Base-by-base conservation (phyloP, 768 basidiomycete genomes). In the Daedalea quercina region DNA sequence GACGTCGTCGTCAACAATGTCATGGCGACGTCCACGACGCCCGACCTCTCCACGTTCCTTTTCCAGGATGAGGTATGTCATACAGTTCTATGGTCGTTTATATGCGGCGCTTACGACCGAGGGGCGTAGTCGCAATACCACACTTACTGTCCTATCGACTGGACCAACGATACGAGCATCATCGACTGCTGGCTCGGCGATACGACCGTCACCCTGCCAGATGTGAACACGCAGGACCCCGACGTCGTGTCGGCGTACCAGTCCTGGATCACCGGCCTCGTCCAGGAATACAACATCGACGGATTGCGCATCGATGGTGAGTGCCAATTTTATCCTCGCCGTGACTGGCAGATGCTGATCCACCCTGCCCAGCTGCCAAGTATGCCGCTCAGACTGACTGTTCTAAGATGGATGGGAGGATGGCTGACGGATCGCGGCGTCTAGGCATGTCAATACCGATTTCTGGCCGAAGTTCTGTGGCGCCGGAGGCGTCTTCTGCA, bases 1-100 rank as follows among this genome's bases (percentile, higher is more conserved):
- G 90, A 93, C 61, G 68, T 88, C 28, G 87, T 94, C 35, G 81
- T 87, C 31, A 94, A 94, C 67, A 87, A 93, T 66, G 89, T 94
- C 47, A 91, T 90, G 76, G 71, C 85, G 1, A 79, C 81, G 2
- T 78, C 80, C 2, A 73, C 70, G 33, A 78, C 71, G 6, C 85
- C 87, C 15, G 80, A 85, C 64, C 77, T 79, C 54, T 85, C 85
- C 11, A 68, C 67, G 0, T 90, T 80, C 66, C 76, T 84, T 67
- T 87, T 89, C 73, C 84, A 82, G 62, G 73, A 84, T 25, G 53
- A 73, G 62, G 85, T 82, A 25, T 24, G 74, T 62, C 19, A 17
- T 40, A 6, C 44, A 4, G 11, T 9, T 44, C 44, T 20, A 4
- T 11, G 20, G 24, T 25, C 13, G 28, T 25, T 20, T 25, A 19